Conservation (phyloP, 305 asterid genomes). For the Euphrasia arctica region DNA sequence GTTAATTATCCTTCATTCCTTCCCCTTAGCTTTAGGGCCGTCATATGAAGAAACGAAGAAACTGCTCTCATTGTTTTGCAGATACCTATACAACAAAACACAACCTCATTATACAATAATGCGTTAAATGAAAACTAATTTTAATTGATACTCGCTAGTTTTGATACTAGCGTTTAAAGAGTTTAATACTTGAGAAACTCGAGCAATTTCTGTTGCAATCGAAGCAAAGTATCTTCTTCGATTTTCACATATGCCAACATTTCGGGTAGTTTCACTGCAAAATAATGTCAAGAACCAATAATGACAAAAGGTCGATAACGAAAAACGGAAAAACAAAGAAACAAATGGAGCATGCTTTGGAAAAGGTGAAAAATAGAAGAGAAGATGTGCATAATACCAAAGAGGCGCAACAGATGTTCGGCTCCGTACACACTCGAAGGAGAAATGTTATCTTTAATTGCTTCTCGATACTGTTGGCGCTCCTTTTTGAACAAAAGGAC, state of each 20-base stretch:
- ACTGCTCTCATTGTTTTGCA: conserved; percentile 63
- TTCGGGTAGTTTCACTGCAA: conserved; percentile 90
- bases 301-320: conserved; percentile 6
- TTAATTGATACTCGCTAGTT: background rate
- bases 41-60: conserved; percentile 63
- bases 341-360: background rate
- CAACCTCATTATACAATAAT: background rate
- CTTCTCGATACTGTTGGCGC: conserved; percentile 78
- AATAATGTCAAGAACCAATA: conserved; percentile 18
- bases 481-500: conserved; percentile 85
- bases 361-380: conserved; percentile 10
- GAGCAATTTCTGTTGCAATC: conserved; percentile 76
- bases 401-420: conserved; percentile 92
- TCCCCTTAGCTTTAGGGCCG: conserved; percentile 40
- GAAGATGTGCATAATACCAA: conserved; percentile 51
- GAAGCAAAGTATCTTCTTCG: conserved; percentile 70
- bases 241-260: conserved; percentile 60
- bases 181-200: conserved; percentile 76
- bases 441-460: conserved; percentile 51
- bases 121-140: background rate
- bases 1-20: too few relatives aligned
- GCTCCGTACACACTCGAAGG: conserved; percentile 94
- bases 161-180: conserved; percentile 12
- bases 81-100: conserved; percentile 43
- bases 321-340: background rate